Evolutionary conservation across 306 rosid species (phyloP).

Genomic region (Rosa rugosa): DNA sequence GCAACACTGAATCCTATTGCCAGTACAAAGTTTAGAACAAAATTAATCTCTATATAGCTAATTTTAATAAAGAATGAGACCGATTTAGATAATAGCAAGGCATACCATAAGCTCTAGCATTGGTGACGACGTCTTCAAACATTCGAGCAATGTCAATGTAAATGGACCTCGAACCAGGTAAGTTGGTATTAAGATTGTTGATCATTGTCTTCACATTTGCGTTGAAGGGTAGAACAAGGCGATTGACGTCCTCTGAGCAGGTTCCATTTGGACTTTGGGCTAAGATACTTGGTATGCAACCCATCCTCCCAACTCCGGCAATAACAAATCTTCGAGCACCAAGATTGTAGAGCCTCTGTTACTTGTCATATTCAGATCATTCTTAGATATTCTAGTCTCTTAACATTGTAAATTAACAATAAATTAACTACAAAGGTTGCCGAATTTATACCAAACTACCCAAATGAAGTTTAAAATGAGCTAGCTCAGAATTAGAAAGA

Average conservation of each 20-base stretch:
- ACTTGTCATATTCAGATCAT: neutral
- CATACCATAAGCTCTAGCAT: constrained; percentile 64
- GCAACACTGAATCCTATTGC: constrained; percentile 49
- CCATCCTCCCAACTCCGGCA: constrained; percentile 74
- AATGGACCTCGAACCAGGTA: constrained; percentile 64
- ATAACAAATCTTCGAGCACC: constrained; percentile 82
- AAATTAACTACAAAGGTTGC: neutral
- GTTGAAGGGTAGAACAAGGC: constrained; percentile 69
- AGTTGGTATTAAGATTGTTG: constrained; percentile 50
- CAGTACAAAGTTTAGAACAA: neutral
- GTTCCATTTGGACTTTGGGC: constrained; percentile 65
- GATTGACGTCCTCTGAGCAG: constrained; percentile 75
- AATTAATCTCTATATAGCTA: neutral
- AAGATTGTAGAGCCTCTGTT: constrained; percentile 75
- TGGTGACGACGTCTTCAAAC: constrained; percentile 58
- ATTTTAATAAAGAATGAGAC: neutral
- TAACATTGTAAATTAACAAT: neutral
- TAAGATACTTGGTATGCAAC: constrained; percentile 87
- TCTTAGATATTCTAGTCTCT: neutral
- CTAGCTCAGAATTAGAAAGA: neutral
- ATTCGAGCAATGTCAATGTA: constrained; percentile 52
- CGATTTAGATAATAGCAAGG: neutral
- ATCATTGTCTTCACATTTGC: constrained; percentile 70
- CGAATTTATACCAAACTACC: neutral
- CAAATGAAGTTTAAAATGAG: neutral